Base-by-base conservation (phyloP, 495 filamentous ascomycete species). In the Xylona heveae region DNA sequence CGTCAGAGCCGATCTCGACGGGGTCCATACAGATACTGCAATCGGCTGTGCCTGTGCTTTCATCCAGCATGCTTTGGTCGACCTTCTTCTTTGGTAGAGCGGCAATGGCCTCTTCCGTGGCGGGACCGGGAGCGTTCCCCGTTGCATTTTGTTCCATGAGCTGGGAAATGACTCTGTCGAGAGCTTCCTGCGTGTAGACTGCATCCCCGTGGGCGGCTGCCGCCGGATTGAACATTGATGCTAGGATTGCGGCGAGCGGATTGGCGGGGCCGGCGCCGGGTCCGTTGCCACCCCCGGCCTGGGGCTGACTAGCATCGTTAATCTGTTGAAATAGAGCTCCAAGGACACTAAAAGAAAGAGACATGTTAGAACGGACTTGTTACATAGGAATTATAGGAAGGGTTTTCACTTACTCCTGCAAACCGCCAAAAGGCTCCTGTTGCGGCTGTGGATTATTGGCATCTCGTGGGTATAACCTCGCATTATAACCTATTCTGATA, bases 11-110 rank as follows among this genome's bases (percentile, higher is more conserved):
- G 21, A 77, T 44, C 25, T 68, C 58, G 21, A 91, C 71, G 2
- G 78, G 63, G 34, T 94, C 85, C 62, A 94, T 95, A 46, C 88
- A 97, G 37, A 93, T 85, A 16, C 78, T 80, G 45, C 83, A 93
- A 40, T 91, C 84, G 3, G 64, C 78, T 36, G 55, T 68, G 49
- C 78, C 67, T n/a, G n/a, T n/a, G 19, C 63, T 63, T 15, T 47
- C 40, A 3, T 59, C 66, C 16, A 84, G 51, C 66, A 83, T 72
- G 24, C 71, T 61, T 22, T 58, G 53, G 27, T 74, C 60, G 3
- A 83, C 50, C 20, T 54, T 59, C 38, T 73, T 78, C 44, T 66
- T 77, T 1, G 78, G 78, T 1, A 97, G 54, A 10, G 61, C 56
- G 3, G 58, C 64, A 39, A 97, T 92, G 2, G 76, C 78, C 8